Conservation (phyloP, 2,329 filamentous ascomycete genomes). For the Acrodontium crateriforme region DNA sequence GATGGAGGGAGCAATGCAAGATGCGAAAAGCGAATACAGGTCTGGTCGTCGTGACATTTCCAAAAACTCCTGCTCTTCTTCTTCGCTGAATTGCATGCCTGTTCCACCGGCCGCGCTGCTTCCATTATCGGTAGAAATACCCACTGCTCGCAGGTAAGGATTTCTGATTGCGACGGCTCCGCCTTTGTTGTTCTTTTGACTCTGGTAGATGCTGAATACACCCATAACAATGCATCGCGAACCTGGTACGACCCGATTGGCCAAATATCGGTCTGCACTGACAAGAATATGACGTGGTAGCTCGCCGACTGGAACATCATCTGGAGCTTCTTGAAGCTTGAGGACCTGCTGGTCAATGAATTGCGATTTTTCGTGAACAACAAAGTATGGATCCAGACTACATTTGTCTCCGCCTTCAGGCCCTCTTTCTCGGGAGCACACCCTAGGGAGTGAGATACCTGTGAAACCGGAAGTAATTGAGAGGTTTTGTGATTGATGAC, state of each 20-base stretch:
- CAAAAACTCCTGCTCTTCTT: conserved; percentile 91
- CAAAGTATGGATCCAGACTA: conserved; percentile 88
- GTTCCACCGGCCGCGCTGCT: conserved; percentile 64
- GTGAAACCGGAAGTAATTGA: conserved; percentile 74
- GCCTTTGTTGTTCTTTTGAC: conserved; percentile 65
- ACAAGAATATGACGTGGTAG: conserved; percentile 88
- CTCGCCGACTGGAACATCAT: conserved; percentile 94
- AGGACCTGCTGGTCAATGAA: conserved; percentile 98
- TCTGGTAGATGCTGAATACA: conserved; percentile 95
- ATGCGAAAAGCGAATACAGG: conserved; percentile 79
- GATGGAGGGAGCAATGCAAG: conserved; percentile 92
- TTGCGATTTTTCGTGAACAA: conserved; percentile 81
- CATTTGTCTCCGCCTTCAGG: conserved; percentile 56
- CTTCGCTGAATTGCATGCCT: conserved; percentile 71
- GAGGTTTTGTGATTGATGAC: conserved; percentile 56
- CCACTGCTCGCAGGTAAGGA: conserved; percentile 83
- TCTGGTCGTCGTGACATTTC: conserved; percentile 84
- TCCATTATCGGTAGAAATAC: conserved; percentile 81
- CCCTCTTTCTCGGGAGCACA: conserved; percentile 47
- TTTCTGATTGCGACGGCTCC: conserved; percentile 90
- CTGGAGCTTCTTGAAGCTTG: conserved; percentile 92
- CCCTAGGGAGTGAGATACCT: conserved; percentile 69
- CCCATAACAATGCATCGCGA: conserved; percentile 92
- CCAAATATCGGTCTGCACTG: conserved; percentile 89
- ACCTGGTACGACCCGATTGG: conserved; percentile 88